Evolutionary conservation across 495 filamentous ascomycete species (phyloP), one percentile per base, ranked within the genome.

Genomic region (Usnea hakonensis): DNA sequence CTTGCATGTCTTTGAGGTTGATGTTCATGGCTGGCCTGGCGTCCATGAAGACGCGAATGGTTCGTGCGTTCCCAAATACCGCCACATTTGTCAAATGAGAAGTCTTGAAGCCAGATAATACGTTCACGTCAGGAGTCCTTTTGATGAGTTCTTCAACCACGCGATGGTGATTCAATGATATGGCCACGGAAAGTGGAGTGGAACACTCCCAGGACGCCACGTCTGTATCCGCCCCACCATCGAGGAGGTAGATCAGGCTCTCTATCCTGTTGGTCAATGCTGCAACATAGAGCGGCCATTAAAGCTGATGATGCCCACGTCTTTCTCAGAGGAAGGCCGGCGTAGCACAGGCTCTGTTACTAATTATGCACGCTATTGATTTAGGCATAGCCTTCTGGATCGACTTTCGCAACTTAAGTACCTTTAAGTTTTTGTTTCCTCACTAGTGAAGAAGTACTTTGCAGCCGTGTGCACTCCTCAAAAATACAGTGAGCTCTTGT

Each of bases 391-490:
- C n/a, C n/a, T n/a, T n/a, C n/a, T n/a, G n/a, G n/a, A n/a, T n/a
- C n/a, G n/a, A n/a, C n/a, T n/a, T n/a, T n/a, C n/a, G n/a, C n/a
- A n/a, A n/a, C n/a, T n/a, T n/a, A n/a, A n/a, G n/a, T n/a, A n/a
- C n/a, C n/a, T n/a, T n/a, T n/a, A n/a, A n/a, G n/a, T n/a, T n/a
- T n/a, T n/a, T n/a, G n/a, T n/a, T n/a, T n/a, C n/a, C n/a, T n/a
- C 30, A 35, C 46, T 61, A 61, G 8, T 46, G 30, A 35, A 65
- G 38, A 17, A 67, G 66, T 23, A 75, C 70, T 56, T 67, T 73
- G 54, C 73, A 74, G 28, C 70, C 72, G 36, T 75, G 69, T 33
- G 67, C 66, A 37, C 65, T 71, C 14, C 64, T 65, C 1, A 74
- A 50, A n/a, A 73, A 67, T 11, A 72, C 55, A 35, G 71, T 75